phyloP scores from a whole-genome alignment of 768 basidiomycete genomes.

The Macrolepiota fuliginosa region DNA sequence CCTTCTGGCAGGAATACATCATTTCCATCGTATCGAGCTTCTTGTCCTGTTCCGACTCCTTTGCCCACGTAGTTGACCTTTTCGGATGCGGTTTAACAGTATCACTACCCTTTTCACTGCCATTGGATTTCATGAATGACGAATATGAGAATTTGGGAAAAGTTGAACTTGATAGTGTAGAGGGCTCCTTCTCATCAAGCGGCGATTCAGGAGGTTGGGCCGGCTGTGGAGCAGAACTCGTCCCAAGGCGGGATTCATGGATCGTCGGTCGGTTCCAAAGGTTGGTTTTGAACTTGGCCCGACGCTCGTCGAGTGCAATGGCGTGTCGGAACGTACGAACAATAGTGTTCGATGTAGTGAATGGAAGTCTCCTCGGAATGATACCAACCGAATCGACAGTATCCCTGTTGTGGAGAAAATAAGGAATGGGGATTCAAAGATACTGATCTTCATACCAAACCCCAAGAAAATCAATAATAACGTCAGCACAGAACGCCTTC shows the following conservation, averaged over 20 bases:
- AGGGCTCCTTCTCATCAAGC: background rate
- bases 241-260: slow-evolving; percentile 26
- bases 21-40: slow-evolving; percentile 28
- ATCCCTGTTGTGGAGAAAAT: slow-evolving; percentile 43
- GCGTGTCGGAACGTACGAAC: slow-evolving; percentile 64
- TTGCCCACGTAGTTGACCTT: slow-evolving; percentile 1
- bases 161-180: background rate
- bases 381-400: slow-evolving; percentile 65
- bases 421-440: background rate
- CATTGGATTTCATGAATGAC: background rate
- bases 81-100: background rate
- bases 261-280: slow-evolving; percentile 41
- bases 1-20: slow-evolving; percentile 26
- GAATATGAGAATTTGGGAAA: background rate
- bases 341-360: slow-evolving; percentile 53
- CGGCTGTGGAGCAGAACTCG: background rate
- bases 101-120: background rate
- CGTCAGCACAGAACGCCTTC: slow-evolving; percentile 49
- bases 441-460: slow-evolving; percentile 39
- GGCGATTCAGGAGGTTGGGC: background rate
- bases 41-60: slow-evolving; percentile 23
- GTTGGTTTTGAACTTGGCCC: slow-evolving; percentile 58
- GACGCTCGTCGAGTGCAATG: slow-evolving; percentile 59
- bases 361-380: slow-evolving; percentile 51
- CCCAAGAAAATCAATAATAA: slow-evolving; percentile 57